Evolutionary conservation across 129 eudicot genomes (phyloP), one percentile per base, ranked within the genome.

Genomic region (sunflower (Helianthus annuus)): DNA sequence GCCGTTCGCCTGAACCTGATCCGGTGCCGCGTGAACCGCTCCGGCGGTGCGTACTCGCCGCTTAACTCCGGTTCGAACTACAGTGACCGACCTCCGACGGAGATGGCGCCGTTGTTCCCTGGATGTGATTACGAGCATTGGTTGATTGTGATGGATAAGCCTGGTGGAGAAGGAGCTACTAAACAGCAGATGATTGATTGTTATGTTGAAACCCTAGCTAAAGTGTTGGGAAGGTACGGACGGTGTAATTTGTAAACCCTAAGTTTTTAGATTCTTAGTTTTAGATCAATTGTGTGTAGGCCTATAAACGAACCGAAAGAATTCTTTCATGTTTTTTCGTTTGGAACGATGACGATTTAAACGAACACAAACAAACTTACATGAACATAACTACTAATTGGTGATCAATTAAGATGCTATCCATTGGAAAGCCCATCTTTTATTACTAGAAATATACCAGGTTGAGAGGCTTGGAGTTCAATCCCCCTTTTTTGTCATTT

Each of bases 61-160:
- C 88, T 94, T 34, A 90, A 90, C 79, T 83, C 95, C 39, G 92
- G 90, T 13, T 82, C 91, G 36, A 90, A 87, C 78, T 80, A 68
- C 81, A 79, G 88, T 56, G 98, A 93, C 79, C 95, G 98, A 2
- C 98, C 96, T 2, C 98, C 98, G 15, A 90, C 97, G 13, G 98
- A 94, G 78, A 90, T 94, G 90, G 98, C 97, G 57, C 98, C 98
- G 72, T 71, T 94, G 56, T 94, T 94, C 64, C 98, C 98, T 0
- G 98, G 98, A 4, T 90, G 98, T 61, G 98, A 94, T 57, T 94
- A 94, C 48, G 97, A 94, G 76, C 98, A 90, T 59, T 94, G 97
- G 98, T 77, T 94, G 52, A 94, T 94, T 7, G 96, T 94, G 3
- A 90, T 94, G 96, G 98, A 94, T 73, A 83, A 85, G 83, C 98